Conservation (phyloP, 352 stramenopile genomes). For the Elongisporangium prolatum region DNA sequence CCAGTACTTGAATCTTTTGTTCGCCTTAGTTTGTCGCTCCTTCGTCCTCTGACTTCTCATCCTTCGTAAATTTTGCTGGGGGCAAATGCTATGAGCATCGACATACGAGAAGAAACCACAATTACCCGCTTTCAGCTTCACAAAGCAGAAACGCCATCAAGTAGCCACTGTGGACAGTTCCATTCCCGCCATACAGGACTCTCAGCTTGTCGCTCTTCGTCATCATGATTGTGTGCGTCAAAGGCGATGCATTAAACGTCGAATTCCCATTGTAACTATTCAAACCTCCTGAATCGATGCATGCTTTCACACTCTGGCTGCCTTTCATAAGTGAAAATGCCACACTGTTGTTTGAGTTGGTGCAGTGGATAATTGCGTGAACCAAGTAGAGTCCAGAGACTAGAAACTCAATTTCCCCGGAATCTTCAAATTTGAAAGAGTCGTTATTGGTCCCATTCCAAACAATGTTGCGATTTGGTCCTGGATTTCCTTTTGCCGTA, state of each 20-base stretch:
- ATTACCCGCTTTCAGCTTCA: not conserved
- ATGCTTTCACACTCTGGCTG: not conserved
- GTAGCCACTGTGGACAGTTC: not conserved
- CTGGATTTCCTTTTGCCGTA: not conserved
- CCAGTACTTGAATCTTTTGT: no score
- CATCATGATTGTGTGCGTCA: not conserved
- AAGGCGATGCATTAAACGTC: not conserved
- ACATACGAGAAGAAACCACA: not conserved
- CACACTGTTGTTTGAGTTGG: not conserved
- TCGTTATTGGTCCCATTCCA: not conserved
- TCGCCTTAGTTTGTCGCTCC: no score
- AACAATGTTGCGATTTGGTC: not conserved
- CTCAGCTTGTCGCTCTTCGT: not conserved
- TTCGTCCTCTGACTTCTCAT: no score
- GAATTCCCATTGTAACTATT: not conserved
- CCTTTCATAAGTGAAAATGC: not conserved
- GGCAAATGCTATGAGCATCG: no score
- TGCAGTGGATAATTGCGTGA: not conserved
- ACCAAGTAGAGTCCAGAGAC: not conserved
- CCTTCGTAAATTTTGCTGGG: no score
- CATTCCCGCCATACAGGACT: not conserved
- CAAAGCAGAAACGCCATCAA: not conserved
- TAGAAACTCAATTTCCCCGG: not conserved
- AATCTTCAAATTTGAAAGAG: not conserved
- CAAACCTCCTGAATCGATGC: not conserved